Percentiles rank a stretch among this genome's conserved stretches.
These are phyloP conservation scores for Colletotrichum salicis DNA, from an alignment of 2,329 filamentous ascomycete species.

Conservation along the genomic window DNA sequence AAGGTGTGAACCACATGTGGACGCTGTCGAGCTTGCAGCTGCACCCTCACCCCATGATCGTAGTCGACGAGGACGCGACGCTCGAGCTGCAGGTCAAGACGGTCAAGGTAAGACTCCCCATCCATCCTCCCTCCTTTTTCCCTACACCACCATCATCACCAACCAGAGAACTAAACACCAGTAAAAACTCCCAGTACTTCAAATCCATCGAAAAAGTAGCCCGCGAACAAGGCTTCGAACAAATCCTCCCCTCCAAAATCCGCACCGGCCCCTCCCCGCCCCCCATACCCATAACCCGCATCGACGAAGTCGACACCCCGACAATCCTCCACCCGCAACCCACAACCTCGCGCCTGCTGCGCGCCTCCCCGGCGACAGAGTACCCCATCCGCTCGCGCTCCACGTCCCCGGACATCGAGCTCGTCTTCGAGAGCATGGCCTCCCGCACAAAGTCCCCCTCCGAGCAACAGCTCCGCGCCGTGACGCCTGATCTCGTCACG, in stretches of 20 bases:
- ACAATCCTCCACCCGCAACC: slow-evolving; percentile 66
- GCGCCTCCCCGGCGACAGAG: slow-evolving; percentile 65
- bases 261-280: slow-evolving; percentile 58
- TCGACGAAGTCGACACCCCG: slow-evolving; percentile 55
- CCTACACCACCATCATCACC: too few relatives aligned
- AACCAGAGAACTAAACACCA: background rate
- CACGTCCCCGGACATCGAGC: slow-evolving; percentile 29
- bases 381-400: slow-evolving; percentile 66
- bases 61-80: slow-evolving; percentile 84
- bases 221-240: slow-evolving; percentile 65
- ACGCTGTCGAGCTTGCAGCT: slow-evolving; percentile 84
- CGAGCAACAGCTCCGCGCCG: slow-evolving; percentile 48
- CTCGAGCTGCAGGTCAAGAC: slow-evolving; percentile 79
- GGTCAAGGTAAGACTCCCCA: slow-evolving; percentile 63
- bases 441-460: slow-evolving; percentile 47
- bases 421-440: slow-evolving; percentile 32
- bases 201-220: slow-evolving; percentile 77
- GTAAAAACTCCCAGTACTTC: slow-evolving; percentile 64
- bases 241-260: slow-evolving; percentile 66
- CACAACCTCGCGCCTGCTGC: slow-evolving; percentile 64
- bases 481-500: slow-evolving; percentile 69
- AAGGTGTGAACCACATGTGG: slow-evolving; percentile 91
- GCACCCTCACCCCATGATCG: slow-evolving; percentile 83
- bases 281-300: slow-evolving; percentile 49
- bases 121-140: too few relatives aligned